A percentile compares a stretch with the other conserved stretches of the same genome.
These are phyloP conservation scores for Aspergillus fijiensis DNA, from an alignment of 2,329 filamentous ascomycete genomes.

Conservation along the genomic window DNA sequence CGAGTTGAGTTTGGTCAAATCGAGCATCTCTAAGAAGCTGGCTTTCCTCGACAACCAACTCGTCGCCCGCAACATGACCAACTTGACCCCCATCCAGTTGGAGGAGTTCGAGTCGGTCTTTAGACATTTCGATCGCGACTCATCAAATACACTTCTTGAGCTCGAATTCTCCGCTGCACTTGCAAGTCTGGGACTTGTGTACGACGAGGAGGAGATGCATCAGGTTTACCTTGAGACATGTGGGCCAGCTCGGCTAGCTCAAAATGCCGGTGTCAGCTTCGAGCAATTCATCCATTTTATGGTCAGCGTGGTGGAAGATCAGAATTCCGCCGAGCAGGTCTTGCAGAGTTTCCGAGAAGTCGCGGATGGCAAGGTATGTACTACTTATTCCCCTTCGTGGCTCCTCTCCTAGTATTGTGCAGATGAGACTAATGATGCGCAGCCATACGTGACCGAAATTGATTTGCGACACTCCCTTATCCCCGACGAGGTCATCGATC, in stretches of 20 bases:
- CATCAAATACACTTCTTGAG: constrained; percentile 85
- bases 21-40: constrained; percentile 92
- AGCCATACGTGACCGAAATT: constrained; percentile 96
- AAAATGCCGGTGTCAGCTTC: constrained; percentile 76
- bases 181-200: constrained; percentile 91
- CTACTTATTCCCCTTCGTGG: neutral
- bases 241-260: constrained; percentile 54
- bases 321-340: constrained; percentile 97
- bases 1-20: constrained; percentile 86
- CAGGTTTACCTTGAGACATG: constrained; percentile 89
- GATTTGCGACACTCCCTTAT: constrained; percentile 93
- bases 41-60: constrained; percentile 98
- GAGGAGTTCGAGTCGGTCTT: constrained; percentile 99
- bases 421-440: constrained; percentile 13
- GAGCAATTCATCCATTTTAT: constrained; percentile 99
- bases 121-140: constrained; percentile 92
- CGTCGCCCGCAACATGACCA: constrained; percentile 97
- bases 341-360: constrained; percentile 98
- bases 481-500: constrained; percentile 94
- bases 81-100: constrained; percentile 93
- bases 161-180: constrained; percentile 94
- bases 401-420: neutral
- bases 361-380: constrained; percentile 79
- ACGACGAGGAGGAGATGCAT: constrained; percentile 98
- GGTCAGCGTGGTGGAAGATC: constrained; percentile 98